These are phyloP conservation scores for Dactylellina drechsleri DNA, from an alignment of 2,329 filamentous ascomycete genomes.

Conservation along the genomic window DNA sequence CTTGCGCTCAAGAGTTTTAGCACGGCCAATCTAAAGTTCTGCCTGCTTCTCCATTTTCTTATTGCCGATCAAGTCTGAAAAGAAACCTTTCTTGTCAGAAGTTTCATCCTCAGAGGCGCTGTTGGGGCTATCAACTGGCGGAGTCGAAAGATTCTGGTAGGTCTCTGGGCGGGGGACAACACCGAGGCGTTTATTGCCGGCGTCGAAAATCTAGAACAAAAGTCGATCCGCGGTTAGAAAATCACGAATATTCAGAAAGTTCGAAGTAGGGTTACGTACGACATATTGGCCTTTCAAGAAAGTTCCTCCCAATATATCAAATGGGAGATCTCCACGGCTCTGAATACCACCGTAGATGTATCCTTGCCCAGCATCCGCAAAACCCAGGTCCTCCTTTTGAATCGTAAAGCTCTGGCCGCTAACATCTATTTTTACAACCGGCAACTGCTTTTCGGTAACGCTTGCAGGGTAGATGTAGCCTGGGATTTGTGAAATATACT, in stretches of 20 bases:
- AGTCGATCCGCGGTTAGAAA: not conserved
- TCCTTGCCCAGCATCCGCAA: slow-evolving; percentile 68
- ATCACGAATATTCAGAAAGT: not conserved
- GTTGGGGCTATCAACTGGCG: slow-evolving; percentile 12
- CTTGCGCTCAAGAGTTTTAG: slow-evolving; percentile 28
- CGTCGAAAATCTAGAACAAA: slow-evolving; percentile 69
- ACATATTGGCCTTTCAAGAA: slow-evolving; percentile 75
- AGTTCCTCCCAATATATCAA: slow-evolving; percentile 73
- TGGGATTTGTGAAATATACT: slow-evolving; percentile 68
- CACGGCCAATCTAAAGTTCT: slow-evolving; percentile 42
- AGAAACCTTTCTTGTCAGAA: slow-evolving; percentile 13
- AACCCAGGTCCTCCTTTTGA: slow-evolving; percentile 72
- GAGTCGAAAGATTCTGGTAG: slow-evolving; percentile 38
- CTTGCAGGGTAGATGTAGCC: slow-evolving; percentile 72
- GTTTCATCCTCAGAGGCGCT: slow-evolving; percentile 16
- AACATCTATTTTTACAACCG: slow-evolving; percentile 72
- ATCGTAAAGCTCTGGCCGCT: slow-evolving; percentile 71
- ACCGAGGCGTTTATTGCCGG: slow-evolving; percentile 70
- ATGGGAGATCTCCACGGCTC: slow-evolving; percentile 68
- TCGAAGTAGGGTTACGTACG: slow-evolving; percentile 61
- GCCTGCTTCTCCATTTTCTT: slow-evolving; percentile 49
- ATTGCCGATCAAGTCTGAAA: slow-evolving; percentile 31
- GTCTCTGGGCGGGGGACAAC: slow-evolving; percentile 68
- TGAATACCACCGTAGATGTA: slow-evolving; percentile 74
- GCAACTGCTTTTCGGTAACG: slow-evolving; percentile 67